Percentiles rank a stretch among this genome's conserved stretches.
Evolutionary conservation across 2,329 filamentous ascomycete genomes (phyloP).

Genomic region (Aureobasidium mangrovei): DNA sequence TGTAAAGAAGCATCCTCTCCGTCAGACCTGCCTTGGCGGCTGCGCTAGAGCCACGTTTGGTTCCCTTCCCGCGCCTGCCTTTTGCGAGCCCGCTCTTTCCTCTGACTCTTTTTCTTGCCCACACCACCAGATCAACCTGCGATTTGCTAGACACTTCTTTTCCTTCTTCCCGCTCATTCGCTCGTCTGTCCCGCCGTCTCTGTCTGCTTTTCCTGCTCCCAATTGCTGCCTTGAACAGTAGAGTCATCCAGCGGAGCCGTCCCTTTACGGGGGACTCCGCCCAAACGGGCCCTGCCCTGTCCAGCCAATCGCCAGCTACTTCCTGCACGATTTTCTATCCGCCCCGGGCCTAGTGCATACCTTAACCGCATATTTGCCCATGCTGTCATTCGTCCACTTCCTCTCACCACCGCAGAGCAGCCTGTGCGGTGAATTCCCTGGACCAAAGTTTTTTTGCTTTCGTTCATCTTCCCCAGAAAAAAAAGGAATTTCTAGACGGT

Average conservation of each 20-base stretch:
- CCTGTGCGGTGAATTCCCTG: constrained; percentile 3
- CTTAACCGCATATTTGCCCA: constrained; percentile 7
- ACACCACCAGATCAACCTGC: neutral
- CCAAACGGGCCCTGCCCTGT: constrained; percentile 6
- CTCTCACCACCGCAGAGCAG: constrained; percentile 1
- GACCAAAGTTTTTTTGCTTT: constrained; percentile 7
- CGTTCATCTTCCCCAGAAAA: constrained; percentile 7
- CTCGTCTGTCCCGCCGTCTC: neutral
- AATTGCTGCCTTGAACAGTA: constrained; percentile 1
- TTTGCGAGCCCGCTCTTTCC: neutral
- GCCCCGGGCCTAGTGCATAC: constrained; percentile 3
- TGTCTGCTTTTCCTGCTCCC: no score
- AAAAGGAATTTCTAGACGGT: neutral
- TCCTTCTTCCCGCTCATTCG: neutral
- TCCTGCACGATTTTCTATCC: neutral
- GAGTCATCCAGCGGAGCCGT: neutral
- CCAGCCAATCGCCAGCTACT: constrained; percentile 6
- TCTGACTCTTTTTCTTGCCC: neutral
- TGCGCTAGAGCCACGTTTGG: neutral
- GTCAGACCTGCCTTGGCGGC: constrained; percentile 9
- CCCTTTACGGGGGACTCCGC: neutral
- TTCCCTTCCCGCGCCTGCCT: neutral
- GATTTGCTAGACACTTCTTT: neutral
- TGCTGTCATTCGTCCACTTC: constrained; percentile 10
- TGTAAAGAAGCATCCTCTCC: constrained; percentile 6